Conservation (phyloP, 192 early-diverging fungal species). For the Spinellus fusiger region DNA sequence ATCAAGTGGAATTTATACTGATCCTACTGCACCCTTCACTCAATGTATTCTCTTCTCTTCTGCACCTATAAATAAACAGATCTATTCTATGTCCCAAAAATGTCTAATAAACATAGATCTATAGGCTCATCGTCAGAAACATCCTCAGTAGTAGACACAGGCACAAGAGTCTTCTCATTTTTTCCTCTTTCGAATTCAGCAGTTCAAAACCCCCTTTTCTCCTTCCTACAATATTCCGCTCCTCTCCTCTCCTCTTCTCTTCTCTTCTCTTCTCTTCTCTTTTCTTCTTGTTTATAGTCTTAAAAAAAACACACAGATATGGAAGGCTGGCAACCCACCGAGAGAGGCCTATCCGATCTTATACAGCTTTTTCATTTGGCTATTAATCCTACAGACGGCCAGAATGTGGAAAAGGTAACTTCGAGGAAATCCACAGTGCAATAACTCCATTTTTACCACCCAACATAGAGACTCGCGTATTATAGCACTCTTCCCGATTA, state of each 20-base stretch:
- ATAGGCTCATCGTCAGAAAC: too few species aligned
- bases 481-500: slow-evolving; percentile 85
- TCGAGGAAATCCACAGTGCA: not conserved
- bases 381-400: slow-evolving; percentile 59
- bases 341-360: slow-evolving; percentile 71
- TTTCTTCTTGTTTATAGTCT: not conserved
- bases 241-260: not conserved
- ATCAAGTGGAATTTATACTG: too few species aligned
- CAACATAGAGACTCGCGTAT: slow-evolving; percentile 64
- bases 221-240: not conserved
- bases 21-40: too few species aligned
- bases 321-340: slow-evolving; percentile 70
- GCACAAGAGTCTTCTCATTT: too few species aligned
- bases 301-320: not conserved
- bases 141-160: too few species aligned
- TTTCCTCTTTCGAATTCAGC: too few species aligned
- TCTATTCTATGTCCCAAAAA: too few species aligned
- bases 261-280: not conserved
- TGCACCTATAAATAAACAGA: too few species aligned
- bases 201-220: not conserved
- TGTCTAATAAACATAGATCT: too few species aligned
- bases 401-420: slow-evolving; percentile 70
- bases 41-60: too few species aligned
- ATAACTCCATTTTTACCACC: not conserved
- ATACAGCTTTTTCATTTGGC: slow-evolving; percentile 70